Percentiles rank a stretch among this genome's conserved stretches.
Evolutionary conservation across 2,329 filamentous ascomycete genomes (phyloP).

Genomic region (Colletotrichum falcatum): DNA sequence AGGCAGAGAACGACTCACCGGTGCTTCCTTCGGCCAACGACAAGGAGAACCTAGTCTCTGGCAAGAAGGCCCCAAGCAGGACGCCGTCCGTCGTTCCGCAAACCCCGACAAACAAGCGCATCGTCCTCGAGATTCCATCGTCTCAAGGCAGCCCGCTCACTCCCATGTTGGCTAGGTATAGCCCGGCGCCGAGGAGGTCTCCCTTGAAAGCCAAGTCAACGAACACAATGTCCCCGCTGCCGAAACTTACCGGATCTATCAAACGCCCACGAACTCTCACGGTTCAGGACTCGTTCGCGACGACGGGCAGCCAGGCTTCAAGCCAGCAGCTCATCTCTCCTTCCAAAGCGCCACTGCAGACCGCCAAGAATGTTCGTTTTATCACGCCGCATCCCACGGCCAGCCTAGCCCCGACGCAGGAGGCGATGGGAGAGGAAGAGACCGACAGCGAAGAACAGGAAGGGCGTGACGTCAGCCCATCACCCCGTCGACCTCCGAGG

Average conservation of each 20-base stretch:
- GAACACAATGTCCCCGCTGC: constrained; percentile 41
- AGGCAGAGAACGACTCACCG: constrained; percentile 44
- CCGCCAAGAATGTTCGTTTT: constrained; percentile 38
- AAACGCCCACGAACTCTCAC: constrained; percentile 51
- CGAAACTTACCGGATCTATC: constrained; percentile 24
- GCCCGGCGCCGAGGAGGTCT: constrained; percentile 49
- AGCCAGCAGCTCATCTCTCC: constrained; percentile 31
- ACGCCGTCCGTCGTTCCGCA: constrained; percentile 53
- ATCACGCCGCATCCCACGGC: constrained; percentile 40
- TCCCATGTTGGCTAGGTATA: constrained; percentile 55
- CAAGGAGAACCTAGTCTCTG: constrained; percentile 42
- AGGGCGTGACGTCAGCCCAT: constrained; percentile 25
- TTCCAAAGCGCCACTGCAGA: constrained; percentile 44
- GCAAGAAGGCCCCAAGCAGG: constrained; percentile 46
- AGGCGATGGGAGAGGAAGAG: constrained; percentile 22
- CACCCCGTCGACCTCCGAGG: constrained; percentile 23
- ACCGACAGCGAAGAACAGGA: constrained; percentile 24
- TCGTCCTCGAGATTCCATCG: constrained; percentile 57
- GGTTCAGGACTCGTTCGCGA: constrained; percentile 60
- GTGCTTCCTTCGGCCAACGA: constrained; percentile 56
- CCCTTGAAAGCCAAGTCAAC: constrained; percentile 54
- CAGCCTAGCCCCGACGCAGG: constrained; percentile 25
- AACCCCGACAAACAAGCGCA: constrained; percentile 52
- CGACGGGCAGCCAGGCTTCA: constrained; percentile 42
- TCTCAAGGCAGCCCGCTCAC: constrained; percentile 59